Base-by-base conservation (phyloP, 176 grass and related monocot genomes). In the Lolium rigidum region DNA sequence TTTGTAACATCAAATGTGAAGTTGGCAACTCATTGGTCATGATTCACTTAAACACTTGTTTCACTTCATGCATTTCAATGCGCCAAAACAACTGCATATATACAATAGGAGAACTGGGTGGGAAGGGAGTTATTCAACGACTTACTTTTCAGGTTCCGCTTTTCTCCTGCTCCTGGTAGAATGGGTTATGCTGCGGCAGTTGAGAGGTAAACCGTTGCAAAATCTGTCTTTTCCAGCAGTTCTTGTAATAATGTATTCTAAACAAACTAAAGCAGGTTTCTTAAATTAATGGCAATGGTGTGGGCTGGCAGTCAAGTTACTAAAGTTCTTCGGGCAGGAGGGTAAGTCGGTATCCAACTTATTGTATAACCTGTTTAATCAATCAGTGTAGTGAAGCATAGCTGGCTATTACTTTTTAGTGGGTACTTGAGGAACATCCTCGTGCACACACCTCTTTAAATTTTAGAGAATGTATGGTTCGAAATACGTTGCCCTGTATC, bases 261-360 rank as follows among this genome's bases (percentile, higher is more conserved):
- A 54, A 43, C 83, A 11, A 17, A 28, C 8, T 63, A 79, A 75
- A 82, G 38, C 79, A 98, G 96, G 61, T 98, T 98, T 57, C 81
- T 98, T 69, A 98, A 95, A 94, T 18, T 98, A 75, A 91, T 95
- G 93, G 93, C 90, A 60, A 95, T 88, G 90, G 90, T 98, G 9
- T 98, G 96, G 96, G 96, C 91, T 91, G 96, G 96, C 77, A 98
- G 96, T 89, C 96, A 98, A 83, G 93, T 98, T 80, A 95, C 96
- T 70, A 98, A 98, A 86, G 86, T 98, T 82, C 17, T 92, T 76
- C 90, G 93, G 72, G 91, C 86, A 21, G 96, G 90, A 91, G 93
- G 96, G 96, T 98, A 60, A 89, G 90, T 86, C 63, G 83, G 70
- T 31, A 18, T 56, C n/a, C 16, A 41, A 46, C 21, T 87, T 24